These are phyloP conservation scores for Auricularia sp. DNA, from an alignment of 768 basidiomycete genomes.

Conservation along the genomic window DNA sequence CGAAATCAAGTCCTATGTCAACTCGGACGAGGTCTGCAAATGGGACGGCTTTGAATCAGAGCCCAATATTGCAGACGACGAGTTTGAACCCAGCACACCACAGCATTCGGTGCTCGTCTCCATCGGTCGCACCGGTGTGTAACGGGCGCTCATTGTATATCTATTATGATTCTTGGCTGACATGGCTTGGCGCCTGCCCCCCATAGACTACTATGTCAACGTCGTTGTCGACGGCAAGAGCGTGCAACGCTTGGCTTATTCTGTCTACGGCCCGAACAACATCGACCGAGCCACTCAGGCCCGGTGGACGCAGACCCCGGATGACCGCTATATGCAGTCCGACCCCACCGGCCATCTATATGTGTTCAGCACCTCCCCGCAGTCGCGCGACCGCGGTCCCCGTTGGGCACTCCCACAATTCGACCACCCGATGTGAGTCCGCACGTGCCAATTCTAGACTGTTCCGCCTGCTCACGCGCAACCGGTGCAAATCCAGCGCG, in stretches of 20 bases:
- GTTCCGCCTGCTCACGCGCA: neutral
- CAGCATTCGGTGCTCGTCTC: conserved; percentile 35
- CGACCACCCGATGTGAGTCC: conserved; percentile 54
- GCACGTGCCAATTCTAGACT: neutral
- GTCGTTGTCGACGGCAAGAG: conserved; percentile 27
- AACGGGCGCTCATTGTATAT: conserved; percentile 13
- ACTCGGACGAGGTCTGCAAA: conserved; percentile 53
- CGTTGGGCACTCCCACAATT: conserved; percentile 26
- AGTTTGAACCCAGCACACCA: conserved; percentile 26
- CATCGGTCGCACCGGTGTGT: conserved; percentile 52
- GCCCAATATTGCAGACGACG: conserved; percentile 24
- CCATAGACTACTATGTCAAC: conserved; percentile 72
- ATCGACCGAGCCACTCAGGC: conserved; percentile 66
- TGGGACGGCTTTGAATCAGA: conserved; percentile 35
- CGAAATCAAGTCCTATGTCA: conserved; percentile 61
- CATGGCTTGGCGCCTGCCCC: conserved; percentile 12
- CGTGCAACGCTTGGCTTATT: conserved; percentile 79
- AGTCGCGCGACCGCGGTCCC: conserved; percentile 8
- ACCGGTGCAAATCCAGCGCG: conserved; percentile 39
- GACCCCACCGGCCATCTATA: conserved; percentile 70
- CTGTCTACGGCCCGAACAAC: conserved; percentile 87
- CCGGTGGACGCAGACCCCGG: conserved; percentile 64
- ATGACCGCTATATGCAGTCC: conserved; percentile 72
- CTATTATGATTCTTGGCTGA: neutral
- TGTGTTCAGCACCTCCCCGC: conserved; percentile 38